Evolutionary conservation across 176 grass and related monocot genomes (phyloP).

Genomic region (Pharus latifolius): DNA sequence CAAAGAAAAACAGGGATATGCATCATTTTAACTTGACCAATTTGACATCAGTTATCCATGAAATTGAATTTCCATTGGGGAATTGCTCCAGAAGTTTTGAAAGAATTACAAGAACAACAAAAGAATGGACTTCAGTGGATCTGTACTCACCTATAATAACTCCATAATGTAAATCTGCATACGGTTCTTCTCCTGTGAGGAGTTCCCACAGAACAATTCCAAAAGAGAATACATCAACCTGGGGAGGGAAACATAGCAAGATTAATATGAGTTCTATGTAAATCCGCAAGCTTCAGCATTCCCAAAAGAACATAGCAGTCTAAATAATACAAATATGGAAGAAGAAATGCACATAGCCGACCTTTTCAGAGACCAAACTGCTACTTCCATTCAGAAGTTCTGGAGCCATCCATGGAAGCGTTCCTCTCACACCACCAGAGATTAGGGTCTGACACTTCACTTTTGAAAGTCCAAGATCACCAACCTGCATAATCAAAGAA

Average conservation of each 20-base stretch:
- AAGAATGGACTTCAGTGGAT: neutral
- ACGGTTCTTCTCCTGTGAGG: conserved; percentile 88
- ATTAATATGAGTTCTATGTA: neutral
- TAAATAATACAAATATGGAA: neutral
- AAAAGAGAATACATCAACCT: conserved; percentile 99
- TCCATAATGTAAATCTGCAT: conserved; percentile 90
- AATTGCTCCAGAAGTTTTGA: neutral
- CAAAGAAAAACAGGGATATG: neutral
- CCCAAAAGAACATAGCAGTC: neutral
- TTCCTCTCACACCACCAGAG: conserved; percentile 90
- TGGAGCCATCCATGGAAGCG: conserved; percentile 94
- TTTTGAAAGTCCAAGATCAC: conserved; percentile 96
- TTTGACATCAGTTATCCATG: neutral
- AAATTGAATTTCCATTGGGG: neutral
- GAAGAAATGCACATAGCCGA: conserved; percentile 11
- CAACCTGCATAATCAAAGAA: conserved; percentile 47
- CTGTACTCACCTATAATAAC: conserved; percentile 73
- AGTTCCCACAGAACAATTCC: conserved; percentile 98
- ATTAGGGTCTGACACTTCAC: conserved; percentile 93
- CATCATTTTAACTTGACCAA: neutral
- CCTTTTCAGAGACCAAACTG: conserved; percentile 91
- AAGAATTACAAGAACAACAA: neutral
- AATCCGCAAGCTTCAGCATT: neutral
- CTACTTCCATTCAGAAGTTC: conserved; percentile 90
- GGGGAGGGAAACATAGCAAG: neutral